A percentile compares a stretch with the other conserved stretches of the same genome.
phyloP scores from a whole-genome alignment of 1,284 basidiomycete species.

The Ganoderma multipileum region DNA sequence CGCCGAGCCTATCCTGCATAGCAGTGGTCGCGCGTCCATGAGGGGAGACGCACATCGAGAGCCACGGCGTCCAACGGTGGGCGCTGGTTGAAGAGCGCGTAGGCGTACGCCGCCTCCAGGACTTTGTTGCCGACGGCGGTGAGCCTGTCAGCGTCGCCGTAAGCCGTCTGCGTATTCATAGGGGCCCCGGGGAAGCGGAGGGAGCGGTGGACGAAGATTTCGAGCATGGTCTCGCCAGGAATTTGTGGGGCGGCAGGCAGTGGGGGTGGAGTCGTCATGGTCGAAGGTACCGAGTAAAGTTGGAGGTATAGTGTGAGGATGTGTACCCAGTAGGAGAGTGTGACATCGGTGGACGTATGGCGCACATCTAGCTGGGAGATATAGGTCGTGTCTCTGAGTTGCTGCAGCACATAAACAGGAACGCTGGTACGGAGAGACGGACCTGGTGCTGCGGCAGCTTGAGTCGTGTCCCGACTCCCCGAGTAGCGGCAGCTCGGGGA shows the following conservation, averaged over 20 bases:
- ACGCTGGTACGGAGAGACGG: neutral
- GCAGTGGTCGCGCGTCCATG: too few species aligned
- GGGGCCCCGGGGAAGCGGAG: slow-evolving; percentile 54
- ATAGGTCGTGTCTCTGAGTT: neutral
- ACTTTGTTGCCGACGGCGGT: slow-evolving; percentile 58
- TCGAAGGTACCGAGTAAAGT: slow-evolving; percentile 23
- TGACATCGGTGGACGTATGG: slow-evolving; percentile 20
- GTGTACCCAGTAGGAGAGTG: slow-evolving; percentile 23
- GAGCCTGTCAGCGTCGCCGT: slow-evolving; percentile 66
- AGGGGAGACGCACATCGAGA: slow-evolving; percentile 51
- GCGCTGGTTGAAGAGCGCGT: slow-evolving; percentile 56
- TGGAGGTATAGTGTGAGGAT: slow-evolving; percentile 27
- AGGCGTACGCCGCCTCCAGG: slow-evolving; percentile 57
- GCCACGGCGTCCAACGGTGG: slow-evolving; percentile 57
- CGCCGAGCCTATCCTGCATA: neutral
- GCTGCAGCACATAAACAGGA: neutral
- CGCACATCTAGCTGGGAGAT: neutral
- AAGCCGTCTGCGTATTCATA: slow-evolving; percentile 45
- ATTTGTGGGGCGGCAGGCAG: slow-evolving; percentile 50
- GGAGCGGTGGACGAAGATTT: slow-evolving; percentile 73
- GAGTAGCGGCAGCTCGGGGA: neutral
- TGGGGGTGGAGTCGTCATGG: slow-evolving; percentile 33
- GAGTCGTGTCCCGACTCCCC: neutral
- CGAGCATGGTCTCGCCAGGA: slow-evolving; percentile 60
- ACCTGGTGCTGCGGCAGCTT: neutral